Evolutionary conservation across 345 rosid species (phyloP).

Genomic region (Hevea brasiliensis): DNA sequence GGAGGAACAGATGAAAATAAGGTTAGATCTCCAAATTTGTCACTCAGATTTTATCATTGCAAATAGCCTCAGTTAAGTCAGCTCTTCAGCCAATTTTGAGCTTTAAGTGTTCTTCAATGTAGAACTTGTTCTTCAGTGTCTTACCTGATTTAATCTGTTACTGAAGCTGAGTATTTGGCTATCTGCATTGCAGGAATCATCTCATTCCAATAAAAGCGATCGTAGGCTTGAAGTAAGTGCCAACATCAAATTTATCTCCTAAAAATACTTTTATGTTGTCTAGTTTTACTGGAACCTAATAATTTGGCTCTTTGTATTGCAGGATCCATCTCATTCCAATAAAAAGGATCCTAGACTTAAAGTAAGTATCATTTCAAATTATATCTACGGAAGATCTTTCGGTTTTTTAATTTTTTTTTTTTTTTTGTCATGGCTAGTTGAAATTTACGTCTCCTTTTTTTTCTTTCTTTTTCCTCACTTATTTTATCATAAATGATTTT

Average conservation of each 20-base stretch:
- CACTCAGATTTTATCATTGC: background rate
- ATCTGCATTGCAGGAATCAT: background rate
- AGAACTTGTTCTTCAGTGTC: background rate
- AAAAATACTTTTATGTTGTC: background rate
- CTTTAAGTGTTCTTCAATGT: no score
- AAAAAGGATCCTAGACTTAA: slow-evolving; percentile 47
- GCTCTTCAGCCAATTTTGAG: background rate
- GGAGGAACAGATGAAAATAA: slow-evolving; percentile 38
- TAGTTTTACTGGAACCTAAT: background rate
- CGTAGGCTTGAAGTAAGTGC: background rate
- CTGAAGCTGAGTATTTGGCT: background rate
- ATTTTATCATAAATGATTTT: background rate
- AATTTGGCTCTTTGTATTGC: slow-evolving; percentile 14
- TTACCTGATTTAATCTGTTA: background rate
- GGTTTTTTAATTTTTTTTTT: slow-evolving; percentile 5
- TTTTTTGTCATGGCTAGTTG: background rate
- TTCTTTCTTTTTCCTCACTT: no score
- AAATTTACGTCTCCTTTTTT: background rate
- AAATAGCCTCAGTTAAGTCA: no score
- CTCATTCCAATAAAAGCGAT: background rate
- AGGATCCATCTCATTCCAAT: slow-evolving; percentile 29
- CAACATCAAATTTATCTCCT: background rate
- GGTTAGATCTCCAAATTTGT: slow-evolving; percentile 25
- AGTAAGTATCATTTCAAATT: slow-evolving; percentile 31
- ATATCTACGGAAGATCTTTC: background rate